phyloP scores from a whole-genome alignment of 2,329 filamentous ascomycete genomes.

The Aspergillus intermedius region DNA sequence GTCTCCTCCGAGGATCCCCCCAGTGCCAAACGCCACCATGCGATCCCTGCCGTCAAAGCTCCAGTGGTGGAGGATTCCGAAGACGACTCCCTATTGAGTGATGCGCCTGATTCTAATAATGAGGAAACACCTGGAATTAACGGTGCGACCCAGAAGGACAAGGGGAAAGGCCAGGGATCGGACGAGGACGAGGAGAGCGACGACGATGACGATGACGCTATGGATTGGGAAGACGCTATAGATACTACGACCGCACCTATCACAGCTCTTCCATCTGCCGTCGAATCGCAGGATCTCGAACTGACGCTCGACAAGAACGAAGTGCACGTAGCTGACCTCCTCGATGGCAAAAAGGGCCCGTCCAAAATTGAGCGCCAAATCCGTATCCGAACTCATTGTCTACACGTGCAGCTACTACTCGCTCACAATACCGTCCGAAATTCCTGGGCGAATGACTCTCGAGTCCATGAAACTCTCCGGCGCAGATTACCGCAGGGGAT shows the following conservation, averaged over 20 bases:
- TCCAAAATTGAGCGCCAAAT: constrained; percentile 78
- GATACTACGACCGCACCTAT: constrained; percentile 16
- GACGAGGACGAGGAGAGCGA: constrained; percentile 21
- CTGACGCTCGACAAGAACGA: constrained; percentile 57
- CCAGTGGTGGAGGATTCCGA: constrained; percentile 20
- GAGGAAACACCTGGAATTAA: constrained; percentile 50
- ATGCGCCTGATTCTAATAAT: constrained; percentile 19
- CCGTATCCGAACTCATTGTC: constrained; percentile 70
- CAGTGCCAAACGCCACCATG: constrained; percentile 29
- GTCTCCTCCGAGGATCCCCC: constrained; percentile 29
- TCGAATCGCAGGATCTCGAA: constrained; percentile 62
- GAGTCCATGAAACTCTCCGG: constrained; percentile 68
- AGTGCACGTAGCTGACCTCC: constrained; percentile 53
- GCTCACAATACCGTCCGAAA: constrained; percentile 88
- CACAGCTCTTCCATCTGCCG: constrained; percentile 35
- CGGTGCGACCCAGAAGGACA: constrained; percentile 39
- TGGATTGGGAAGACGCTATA: constrained; percentile 56
- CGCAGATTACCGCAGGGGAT: constrained; percentile 64
- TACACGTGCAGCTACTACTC: constrained; percentile 81
- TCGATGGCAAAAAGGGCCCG: constrained; percentile 70
- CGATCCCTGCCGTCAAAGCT: constrained; percentile 18
- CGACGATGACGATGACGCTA: constrained; percentile 47
- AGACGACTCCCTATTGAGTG: constrained; percentile 33
- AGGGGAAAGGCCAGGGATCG: constrained; percentile 19
- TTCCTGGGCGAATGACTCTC: constrained; percentile 70